Evolutionary conservation across 805 yeast genomes (phyloP).

Genomic region (Zygosaccharomyces bailii): DNA sequence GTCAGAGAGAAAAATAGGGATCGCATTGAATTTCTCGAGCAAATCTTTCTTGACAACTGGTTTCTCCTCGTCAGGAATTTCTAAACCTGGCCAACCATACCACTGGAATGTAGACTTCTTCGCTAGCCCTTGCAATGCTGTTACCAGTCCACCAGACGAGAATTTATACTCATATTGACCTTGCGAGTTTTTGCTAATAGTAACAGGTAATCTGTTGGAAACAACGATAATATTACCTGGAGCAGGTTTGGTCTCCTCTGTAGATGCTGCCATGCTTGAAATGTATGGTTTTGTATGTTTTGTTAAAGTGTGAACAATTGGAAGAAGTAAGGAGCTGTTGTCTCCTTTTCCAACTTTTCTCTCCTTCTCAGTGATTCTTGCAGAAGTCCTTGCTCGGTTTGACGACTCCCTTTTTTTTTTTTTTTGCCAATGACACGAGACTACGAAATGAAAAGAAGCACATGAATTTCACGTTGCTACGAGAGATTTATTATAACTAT

Average conservation of each 20-base stretch:
- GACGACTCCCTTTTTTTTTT: not conserved
- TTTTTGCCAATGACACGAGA: constrained; percentile 1
- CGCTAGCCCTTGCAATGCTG: constrained; percentile 89
- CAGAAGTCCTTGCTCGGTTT: not conserved
- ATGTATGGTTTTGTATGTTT: not conserved
- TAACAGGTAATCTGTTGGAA: constrained; percentile 92
- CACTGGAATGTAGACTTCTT: constrained; percentile 83
- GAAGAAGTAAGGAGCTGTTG: not conserved
- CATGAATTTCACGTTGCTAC: not conserved
- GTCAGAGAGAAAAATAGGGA: constrained; percentile 84
- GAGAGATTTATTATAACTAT: not conserved
- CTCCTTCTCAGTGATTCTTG: constrained; percentile 8
- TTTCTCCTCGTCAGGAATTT: constrained; percentile 75
- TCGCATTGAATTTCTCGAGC: constrained; percentile 74
- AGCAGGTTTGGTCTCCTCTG: constrained; percentile 10
- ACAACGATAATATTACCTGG: constrained; percentile 81
- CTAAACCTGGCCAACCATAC: constrained; percentile 98
- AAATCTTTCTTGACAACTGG: constrained; percentile 66
- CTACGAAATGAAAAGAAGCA: not conserved
- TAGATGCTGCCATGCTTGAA: not conserved
- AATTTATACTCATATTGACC: constrained; percentile 77
- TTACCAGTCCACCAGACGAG: constrained; percentile 97
- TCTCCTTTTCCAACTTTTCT: not conserved
- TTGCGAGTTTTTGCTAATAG: constrained; percentile 60
- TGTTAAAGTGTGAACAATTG: not conserved